Base-by-base conservation (phyloP, 1,139 yeast species). In the Geotrichum aggregatum region DNA sequence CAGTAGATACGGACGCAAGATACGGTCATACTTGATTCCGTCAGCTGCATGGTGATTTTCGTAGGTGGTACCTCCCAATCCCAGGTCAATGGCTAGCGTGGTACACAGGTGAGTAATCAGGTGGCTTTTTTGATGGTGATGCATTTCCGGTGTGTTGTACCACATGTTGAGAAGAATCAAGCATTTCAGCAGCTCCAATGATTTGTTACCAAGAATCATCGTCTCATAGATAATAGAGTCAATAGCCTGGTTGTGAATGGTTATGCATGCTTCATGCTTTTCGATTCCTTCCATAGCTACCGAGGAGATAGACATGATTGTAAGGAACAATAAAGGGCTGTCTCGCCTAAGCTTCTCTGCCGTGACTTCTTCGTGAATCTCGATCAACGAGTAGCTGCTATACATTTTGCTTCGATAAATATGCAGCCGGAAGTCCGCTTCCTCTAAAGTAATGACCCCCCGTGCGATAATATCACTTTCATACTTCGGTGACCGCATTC, bases 61-160 rank as follows among this genome's bases (percentile, higher is more conserved):
- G 18, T 49, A 64, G 49, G 43, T 64, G 58, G 60, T 59, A n/a
- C 71, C 70, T n/a, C 82, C 79, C 6, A 87, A 75, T 0, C 95
- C 95, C 54, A 88, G 67, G 64, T 89, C 96, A 58, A 81, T 84
- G 1, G 86, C 76, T 68, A 89, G 72, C 2, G 84, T 75, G n/a
- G 84, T 80, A 48, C 89, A 79, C 28, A 87, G 70, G 8, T 80
- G 74, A 52, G 83, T 80, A 58, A 87, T 74, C 52, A 87, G 70
- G 64, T 87, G 94, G 59, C 83, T 83, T 50, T 95, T 78, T 55
- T 94, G 79, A 61, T 85, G 86, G 59, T 82, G 85, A 58, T 86
- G 85, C 59, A 87, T 72, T 66, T 87, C 96, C 0, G 95, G 88
- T 5, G 87, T 80, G 59, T 85, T 87, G 65, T 87, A 87, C 95